Evolutionary conservation across 805 yeast species (phyloP).

Genomic region (Candida patagonica): DNA sequence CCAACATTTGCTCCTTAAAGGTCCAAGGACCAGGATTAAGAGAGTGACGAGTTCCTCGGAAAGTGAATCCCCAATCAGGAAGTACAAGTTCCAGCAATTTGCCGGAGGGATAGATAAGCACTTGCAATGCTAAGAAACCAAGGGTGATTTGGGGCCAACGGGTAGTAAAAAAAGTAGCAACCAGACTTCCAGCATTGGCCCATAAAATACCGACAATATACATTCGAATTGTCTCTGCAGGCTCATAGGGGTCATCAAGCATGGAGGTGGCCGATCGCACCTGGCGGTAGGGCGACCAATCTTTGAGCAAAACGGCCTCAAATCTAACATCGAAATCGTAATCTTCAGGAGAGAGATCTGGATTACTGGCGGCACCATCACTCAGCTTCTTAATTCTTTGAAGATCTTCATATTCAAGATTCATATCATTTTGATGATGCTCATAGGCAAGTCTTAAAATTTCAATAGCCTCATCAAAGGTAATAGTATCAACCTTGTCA

Average conservation of each 20-base stretch:
- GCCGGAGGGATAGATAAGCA: conserved; percentile 46
- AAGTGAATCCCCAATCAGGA: conserved; percentile 39
- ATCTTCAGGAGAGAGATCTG: conserved; percentile 11
- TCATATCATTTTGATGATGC: conserved; percentile 41
- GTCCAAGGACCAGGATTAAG: conserved; percentile 56
- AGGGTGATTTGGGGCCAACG: conserved; percentile 43
- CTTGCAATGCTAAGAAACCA: conserved; percentile 35
- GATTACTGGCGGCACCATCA: no score
- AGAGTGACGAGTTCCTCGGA: conserved; percentile 33
- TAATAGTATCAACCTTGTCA: neutral
- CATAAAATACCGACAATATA: conserved; percentile 32
- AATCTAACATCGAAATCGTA: conserved; percentile 26
- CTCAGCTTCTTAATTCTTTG: conserved; percentile 16
- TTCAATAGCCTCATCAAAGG: conserved; percentile 34
- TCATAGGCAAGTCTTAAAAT: conserved; percentile 33
- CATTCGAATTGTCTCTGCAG: conserved; percentile 41
- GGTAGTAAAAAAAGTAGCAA: conserved; percentile 49
- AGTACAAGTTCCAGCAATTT: conserved; percentile 29
- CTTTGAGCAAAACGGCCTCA: conserved; percentile 33
- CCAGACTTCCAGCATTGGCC: conserved; percentile 43
- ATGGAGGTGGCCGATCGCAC: conserved; percentile 47
- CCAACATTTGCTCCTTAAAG: conserved; percentile 54
- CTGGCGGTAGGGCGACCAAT: conserved; percentile 48
- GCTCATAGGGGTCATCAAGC: conserved; percentile 37
- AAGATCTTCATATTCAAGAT: conserved; percentile 31